Base-by-base conservation (phyloP, 192 early-diverging fungal genomes). In the Mortierella antarctica region DNA sequence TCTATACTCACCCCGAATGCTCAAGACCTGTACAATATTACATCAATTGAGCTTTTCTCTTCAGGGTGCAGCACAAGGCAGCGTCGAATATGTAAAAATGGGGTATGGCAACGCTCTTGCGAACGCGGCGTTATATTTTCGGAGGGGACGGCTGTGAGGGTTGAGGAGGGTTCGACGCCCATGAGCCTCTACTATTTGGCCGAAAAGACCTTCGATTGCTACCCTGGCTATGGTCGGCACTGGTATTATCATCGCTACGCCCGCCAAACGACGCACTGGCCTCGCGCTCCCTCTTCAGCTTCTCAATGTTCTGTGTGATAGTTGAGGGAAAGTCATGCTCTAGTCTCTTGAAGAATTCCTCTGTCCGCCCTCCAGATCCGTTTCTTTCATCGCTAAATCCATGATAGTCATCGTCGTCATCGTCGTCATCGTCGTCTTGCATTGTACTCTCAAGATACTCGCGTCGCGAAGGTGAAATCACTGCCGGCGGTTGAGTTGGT, bases 291-390 rank as follows among this genome's bases (percentile, higher is more conserved):
- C 71, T 61, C 62, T 60, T 73, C 11, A 73, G 51, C 13, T 46
- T 62, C 41, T 64, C 71, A 49, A 73, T 73, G 45, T 73, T 62
- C 40, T 65, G 71, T 0, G 71, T 73, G 56, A 73, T 73, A 5
- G 62, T 73, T 2, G 71, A 73, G 5, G 44, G 23, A 42, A 18
- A 51, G 15, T 62, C 71, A 23, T 47, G 21, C 45, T 73, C 71
- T 7, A 73, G 18, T 15, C 21, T 51, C 44, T 7, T 55, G 4
- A 53, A 8, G 31, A 65, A 73, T 40, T 42, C 31, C 9, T 65
- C 63, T 21, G 62, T 59, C 13, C 41, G 52, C 9, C 58, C 68
- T 31, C 31, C 31, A 31, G 31, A 3, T 31, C 31, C 31, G 3
- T 31, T 31, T 31, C 31, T 31, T 31, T 31, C 31, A 31, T 31